Percentiles rank a stretch among this genome's conserved stretches.
Conservation (phyloP, 306 rosid species). For the Cicer pinnatifidum region DNA sequence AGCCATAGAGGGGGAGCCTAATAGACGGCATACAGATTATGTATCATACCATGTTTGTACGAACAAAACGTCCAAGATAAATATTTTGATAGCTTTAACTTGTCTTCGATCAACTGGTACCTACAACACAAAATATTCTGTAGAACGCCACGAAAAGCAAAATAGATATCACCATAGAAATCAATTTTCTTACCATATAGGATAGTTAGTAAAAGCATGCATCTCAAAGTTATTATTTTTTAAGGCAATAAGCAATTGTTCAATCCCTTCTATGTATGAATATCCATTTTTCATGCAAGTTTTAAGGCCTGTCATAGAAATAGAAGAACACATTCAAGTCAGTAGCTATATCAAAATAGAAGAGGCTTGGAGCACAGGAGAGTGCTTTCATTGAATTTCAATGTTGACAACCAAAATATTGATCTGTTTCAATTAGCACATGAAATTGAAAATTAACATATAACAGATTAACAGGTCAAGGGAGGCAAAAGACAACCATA, state of each 20-base stretch:
- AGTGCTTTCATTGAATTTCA: conserved; percentile 30
- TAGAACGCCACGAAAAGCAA: conserved; percentile 27
- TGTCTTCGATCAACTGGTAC: conserved; percentile 85
- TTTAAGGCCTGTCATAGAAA: conserved; percentile 73
- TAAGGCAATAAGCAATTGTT: conserved; percentile 72
- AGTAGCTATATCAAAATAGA: conserved; percentile 35
- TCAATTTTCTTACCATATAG: conserved; percentile 65
- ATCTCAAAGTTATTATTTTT: conserved; percentile 78
- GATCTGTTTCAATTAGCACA: conserved; percentile 22
- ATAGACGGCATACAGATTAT: conserved; percentile 16
- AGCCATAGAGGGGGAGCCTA: conserved; percentile 21
- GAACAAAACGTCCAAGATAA: conserved; percentile 97
- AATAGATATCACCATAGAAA: conserved; percentile 40
- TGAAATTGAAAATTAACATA: background rate
- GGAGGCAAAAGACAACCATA: conserved; percentile 20
- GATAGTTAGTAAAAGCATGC: conserved; percentile 97
- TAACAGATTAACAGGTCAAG: background rate
- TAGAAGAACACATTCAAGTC: conserved; percentile 37
- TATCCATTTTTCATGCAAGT: conserved; percentile 75
- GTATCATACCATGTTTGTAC: conserved; percentile 59
- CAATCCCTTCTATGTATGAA: conserved; percentile 73
- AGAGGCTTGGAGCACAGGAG: conserved; percentile 3
- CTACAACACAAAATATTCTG: conserved; percentile 51
- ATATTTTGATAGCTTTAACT: conserved; percentile 73
- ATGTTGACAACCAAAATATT: conserved; percentile 18